phyloP scores from a whole-genome alignment of 202 grass and related monocot genomes.

The Hordeum pubiflorum region DNA sequence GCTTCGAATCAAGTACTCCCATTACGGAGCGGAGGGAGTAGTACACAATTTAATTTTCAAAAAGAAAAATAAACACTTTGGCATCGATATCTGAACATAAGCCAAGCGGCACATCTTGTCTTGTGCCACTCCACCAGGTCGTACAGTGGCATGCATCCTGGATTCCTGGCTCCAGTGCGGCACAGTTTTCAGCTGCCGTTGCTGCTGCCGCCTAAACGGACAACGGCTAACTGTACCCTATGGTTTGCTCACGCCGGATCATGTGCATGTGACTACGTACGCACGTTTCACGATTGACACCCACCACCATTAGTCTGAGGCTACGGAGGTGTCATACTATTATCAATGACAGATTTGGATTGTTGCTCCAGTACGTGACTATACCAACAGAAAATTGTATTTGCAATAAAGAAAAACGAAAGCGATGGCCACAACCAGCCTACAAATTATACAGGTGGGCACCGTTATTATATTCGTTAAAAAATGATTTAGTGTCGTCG shows the following conservation, averaged over 20 bases:
- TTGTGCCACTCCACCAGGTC: too few relatives aligned
- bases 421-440: background rate
- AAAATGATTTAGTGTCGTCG: too few relatives aligned
- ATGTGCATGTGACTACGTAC: background rate
- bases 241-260: background rate
- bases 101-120: background rate
- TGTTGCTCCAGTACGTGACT: background rate
- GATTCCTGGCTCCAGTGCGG: background rate
- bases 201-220: background rate
- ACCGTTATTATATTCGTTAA: too few relatives aligned
- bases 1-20: too few relatives aligned
- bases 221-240: background rate
- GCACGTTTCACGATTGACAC: background rate
- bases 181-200: background rate
- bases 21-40: too few relatives aligned
- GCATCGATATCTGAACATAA: background rate
- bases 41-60: too few relatives aligned
- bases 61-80: too few relatives aligned
- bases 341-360: background rate
- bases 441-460: too few relatives aligned
- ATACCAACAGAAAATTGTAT: background rate
- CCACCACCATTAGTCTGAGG: background rate
- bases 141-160: too few relatives aligned
- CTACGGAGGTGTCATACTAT: background rate
- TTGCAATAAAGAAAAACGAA: background rate